Conservation (phyloP, 192 early-diverging fungal species). For the Oehlia diaphana region DNA sequence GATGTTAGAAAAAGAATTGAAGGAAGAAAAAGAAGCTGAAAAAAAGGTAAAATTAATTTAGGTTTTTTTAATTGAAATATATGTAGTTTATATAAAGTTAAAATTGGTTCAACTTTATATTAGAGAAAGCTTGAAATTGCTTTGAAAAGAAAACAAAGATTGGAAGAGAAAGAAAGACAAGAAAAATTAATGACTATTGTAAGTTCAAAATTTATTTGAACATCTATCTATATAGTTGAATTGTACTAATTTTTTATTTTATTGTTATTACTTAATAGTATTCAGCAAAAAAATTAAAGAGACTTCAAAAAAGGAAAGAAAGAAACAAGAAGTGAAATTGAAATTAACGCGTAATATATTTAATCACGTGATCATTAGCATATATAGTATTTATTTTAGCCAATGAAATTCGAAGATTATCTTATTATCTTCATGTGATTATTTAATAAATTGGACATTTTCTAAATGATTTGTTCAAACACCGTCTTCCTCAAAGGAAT, state of each 20-base stretch:
- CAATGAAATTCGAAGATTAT: no score
- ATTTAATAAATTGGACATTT: neutral
- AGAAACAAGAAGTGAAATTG: neutral
- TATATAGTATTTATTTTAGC: no score
- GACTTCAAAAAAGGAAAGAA: conserved; percentile 17
- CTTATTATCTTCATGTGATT: no score
- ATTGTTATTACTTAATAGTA: neutral
- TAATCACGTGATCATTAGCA: no score
- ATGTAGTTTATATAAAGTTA: neutral
- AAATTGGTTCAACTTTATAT: neutral
- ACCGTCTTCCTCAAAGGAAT: neutral
- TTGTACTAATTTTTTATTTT: neutral
- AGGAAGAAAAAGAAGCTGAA: neutral
- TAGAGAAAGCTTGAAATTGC: conserved; percentile 44
- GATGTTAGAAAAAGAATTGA: conserved; percentile 28
- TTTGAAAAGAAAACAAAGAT: conserved; percentile 41
- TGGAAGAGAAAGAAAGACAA: conserved; percentile 46
- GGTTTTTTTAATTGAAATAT: neutral
- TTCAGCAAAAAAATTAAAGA: conserved; percentile 27
- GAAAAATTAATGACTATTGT: conserved; percentile 36
- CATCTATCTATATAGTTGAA: neutral
- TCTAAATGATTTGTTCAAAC: no score
- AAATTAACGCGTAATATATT: no score
- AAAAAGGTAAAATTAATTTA: neutral
- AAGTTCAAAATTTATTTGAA: neutral